A percentile compares a stretch with the other conserved stretches of the same genome.
phyloP scores from a whole-genome alignment of 1,139 yeast genomes.

The Sugiyamaella sp. region DNA sequence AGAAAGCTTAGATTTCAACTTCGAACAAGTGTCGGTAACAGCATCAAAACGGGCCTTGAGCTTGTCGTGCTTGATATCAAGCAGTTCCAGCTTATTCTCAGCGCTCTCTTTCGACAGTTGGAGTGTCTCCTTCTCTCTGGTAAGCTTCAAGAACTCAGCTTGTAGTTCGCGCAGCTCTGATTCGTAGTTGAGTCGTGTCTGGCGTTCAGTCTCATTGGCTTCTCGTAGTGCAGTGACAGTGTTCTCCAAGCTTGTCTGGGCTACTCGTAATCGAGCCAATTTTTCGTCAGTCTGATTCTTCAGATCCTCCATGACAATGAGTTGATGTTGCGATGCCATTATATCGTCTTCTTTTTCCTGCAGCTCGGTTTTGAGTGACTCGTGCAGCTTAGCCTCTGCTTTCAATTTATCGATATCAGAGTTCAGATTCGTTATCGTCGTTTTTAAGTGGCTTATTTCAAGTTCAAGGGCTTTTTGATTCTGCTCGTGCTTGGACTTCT shows the following conservation, averaged over 20 bases:
- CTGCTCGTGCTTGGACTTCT: constrained; percentile 28
- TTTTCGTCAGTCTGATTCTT: constrained; percentile 26
- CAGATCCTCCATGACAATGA: constrained; percentile 25
- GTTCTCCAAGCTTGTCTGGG: constrained; percentile 28
- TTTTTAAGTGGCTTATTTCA: constrained; percentile 29
- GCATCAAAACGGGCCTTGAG: constrained; percentile 25
- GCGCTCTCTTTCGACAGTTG: constrained; percentile 20
- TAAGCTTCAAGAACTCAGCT: constrained; percentile 20
- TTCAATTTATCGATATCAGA: constrained; percentile 31
- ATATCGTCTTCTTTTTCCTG: constrained; percentile 31
- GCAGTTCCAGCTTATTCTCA: constrained; percentile 25
- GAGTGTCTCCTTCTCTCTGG: constrained; percentile 13
- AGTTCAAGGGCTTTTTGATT: constrained; percentile 28
- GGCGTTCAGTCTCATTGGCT: constrained; percentile 28
- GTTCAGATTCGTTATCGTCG: constrained; percentile 29
- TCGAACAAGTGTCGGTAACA: constrained; percentile 19
- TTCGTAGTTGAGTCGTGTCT: constrained; percentile 25
- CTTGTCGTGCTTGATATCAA: constrained; percentile 25
- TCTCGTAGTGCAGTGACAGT: constrained; percentile 29
- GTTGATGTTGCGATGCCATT: constrained; percentile 27
- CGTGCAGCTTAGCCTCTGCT: constrained; percentile 24
- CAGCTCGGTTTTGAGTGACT: constrained; percentile 27
- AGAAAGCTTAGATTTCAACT: constrained; percentile 13
- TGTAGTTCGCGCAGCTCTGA: constrained; percentile 23
- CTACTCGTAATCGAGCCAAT: constrained; percentile 26